Percentiles rank a stretch among this genome's conserved stretches.
phyloP scores from a whole-genome alignment of 495 filamentous ascomycete genomes.

The Rhypophila decipiens region DNA sequence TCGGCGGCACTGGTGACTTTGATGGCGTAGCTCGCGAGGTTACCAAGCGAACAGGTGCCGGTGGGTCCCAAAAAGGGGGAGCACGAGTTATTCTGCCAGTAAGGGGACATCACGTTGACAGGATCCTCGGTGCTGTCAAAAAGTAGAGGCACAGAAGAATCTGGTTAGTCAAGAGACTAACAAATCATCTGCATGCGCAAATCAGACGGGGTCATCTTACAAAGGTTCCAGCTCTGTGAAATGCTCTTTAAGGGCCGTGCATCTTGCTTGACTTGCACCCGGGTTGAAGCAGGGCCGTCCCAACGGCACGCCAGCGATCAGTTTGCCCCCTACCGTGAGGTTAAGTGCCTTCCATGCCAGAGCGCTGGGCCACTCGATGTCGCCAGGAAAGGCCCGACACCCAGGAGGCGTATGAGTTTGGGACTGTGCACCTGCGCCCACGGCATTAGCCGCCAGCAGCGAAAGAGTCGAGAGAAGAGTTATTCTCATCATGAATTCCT shows the following conservation, averaged over 20 bases:
- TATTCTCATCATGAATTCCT: too few species aligned
- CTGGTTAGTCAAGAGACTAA: conserved; percentile 32
- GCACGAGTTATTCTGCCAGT: too few species aligned
- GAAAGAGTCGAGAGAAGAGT: too few species aligned
- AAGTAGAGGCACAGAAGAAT: conserved; percentile 23
- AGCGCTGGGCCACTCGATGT: conserved; percentile 35
- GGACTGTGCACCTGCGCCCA: too few species aligned
- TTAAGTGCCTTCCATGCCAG: conserved; percentile 42
- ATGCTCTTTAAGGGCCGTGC: conserved; percentile 45
- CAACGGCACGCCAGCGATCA: too few species aligned
- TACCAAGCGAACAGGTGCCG: conserved; percentile 46
- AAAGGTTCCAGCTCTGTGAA: conserved; percentile 38
- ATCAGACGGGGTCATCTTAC: conserved; percentile 38
- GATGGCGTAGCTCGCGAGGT: conserved; percentile 53
- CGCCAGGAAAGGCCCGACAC: conserved; percentile 10
- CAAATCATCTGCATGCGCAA: conserved; percentile 31
- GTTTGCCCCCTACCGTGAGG: conserved; percentile 34
- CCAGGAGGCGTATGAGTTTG: too few species aligned
- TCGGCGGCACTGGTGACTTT: conserved; percentile 51
- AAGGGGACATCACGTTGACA: too few species aligned
- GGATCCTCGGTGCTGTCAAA: conserved; percentile 36
- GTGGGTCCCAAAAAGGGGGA: conserved; percentile 20
- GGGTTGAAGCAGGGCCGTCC: too few species aligned
- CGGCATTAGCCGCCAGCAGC: too few species aligned
- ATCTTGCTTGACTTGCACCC: too few species aligned